These are phyloP conservation scores for Suaeda aralocaspica DNA, from an alignment of 148 eudicot genomes.

Conservation along the genomic window DNA sequence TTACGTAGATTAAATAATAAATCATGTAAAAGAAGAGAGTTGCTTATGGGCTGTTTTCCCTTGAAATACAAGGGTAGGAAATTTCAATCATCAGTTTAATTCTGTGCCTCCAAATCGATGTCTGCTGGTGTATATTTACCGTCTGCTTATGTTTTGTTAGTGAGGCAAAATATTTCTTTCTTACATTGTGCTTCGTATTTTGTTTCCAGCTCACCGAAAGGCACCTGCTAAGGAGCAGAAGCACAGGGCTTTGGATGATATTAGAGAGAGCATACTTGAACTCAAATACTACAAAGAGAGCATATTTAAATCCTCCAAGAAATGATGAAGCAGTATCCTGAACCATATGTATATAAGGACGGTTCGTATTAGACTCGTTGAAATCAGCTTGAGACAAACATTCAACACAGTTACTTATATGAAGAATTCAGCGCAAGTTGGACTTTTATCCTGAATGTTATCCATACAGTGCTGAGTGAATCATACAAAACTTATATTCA, in stretches of 20 bases:
- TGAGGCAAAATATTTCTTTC: not conserved
- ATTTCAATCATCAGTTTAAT: not conserved
- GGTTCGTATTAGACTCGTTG: not conserved
- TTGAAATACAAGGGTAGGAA: no score
- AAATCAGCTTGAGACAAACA: not conserved
- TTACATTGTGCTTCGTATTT: not conserved
- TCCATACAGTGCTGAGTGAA: no score
- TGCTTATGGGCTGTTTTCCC: no score
- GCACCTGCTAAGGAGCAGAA: conserved; percentile 76
- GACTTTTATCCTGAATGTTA: not conserved
- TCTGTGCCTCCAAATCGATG: not conserved
- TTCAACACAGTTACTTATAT: not conserved
- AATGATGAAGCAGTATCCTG: not conserved
- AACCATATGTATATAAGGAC: not conserved
- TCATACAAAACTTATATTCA: no score
- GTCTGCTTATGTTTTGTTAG: not conserved
- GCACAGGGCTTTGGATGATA: conserved; percentile 91
- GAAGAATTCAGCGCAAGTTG: not conserved
- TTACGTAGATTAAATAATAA: no score
- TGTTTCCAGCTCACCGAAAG: conserved; percentile 39
- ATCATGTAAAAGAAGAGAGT: no score
- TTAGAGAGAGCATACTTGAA: conserved; percentile 85
- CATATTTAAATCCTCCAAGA: conserved; percentile 48
- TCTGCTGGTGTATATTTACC: no score
- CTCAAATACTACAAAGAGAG: conserved; percentile 70